Evolutionary conservation across 73 alveolate genomes (phyloP), one percentile per base, ranked within the genome.

Genomic region (Paramecium primaurelia): DNA sequence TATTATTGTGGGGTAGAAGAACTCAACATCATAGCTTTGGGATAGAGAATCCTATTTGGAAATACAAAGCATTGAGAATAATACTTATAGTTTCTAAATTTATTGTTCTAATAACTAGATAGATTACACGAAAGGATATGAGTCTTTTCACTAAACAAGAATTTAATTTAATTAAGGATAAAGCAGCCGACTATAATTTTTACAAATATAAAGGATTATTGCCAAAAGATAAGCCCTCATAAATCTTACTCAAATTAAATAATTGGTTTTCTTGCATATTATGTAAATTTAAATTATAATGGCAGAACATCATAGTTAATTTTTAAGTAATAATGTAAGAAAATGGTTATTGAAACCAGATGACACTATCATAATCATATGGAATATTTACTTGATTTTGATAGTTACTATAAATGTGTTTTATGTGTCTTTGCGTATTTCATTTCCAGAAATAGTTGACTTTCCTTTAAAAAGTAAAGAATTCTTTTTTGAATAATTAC

Each of bases 311-410:
- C 32, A 59, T 9, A 59, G 36, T 11, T 2, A 11, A 49, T 59
- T 59, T 16, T 59, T 59, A 12, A 59, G 45, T 11, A 59, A 14
- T 11, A 59, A 10, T 25, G 25, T 25, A 5, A 22, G 40, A 59
- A 59, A 20, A 9, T 25, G 60, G 60, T 18, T 75, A 75, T 34
- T 75, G 22, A 36, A 75, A 75, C 91, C 91, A 45, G 91, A 80
- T 47, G 91, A 80, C 30, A 80, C 71, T 3, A 14, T 42, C 16
- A 80, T 80, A 26, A 80, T 80, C 44, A 8, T 80, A 1, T 80
- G 91, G 91, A 80, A 80, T 47, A 80, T 80, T 12, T 80, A 80
- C n/a, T 12, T 80, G 25, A 18, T 80, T 12, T 6, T 42, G 5
- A 80, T 80, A 3, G 91, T 80, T 0, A 80, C 77, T 3, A 80